Conservation (phyloP, 2,329 filamentous ascomycete genomes). For the Epichloe brachyelytri region DNA sequence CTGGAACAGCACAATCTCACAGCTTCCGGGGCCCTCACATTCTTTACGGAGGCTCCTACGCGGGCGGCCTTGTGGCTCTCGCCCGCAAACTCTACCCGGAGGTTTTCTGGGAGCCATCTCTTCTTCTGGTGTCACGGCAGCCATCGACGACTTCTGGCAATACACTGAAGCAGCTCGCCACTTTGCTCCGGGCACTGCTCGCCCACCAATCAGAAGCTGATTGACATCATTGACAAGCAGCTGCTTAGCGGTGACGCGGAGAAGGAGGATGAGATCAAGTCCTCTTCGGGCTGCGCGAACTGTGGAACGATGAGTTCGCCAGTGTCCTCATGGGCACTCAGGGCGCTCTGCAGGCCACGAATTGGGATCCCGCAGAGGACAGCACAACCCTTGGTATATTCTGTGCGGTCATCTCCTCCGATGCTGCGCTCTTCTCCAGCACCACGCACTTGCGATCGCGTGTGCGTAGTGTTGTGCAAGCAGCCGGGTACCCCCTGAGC, state of each 20-base stretch:
- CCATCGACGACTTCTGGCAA: conserved; percentile 65
- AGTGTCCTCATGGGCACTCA: conserved; percentile 28
- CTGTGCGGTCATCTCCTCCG: conserved; percentile 33
- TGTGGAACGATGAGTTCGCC: conserved; percentile 37
- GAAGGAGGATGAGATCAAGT: conserved; percentile 34
- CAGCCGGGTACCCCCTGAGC: conserved; percentile 27
- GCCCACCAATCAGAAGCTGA: conserved; percentile 44
- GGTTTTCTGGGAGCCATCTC: conserved; percentile 64
- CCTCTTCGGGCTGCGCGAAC: conserved; percentile 33
- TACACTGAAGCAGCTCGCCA: conserved; percentile 39
- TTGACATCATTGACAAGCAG: conserved; percentile 30
- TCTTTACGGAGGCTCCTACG: conserved; percentile 74
- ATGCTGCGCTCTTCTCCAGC: conserved; percentile 27
- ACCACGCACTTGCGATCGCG: conserved; percentile 22
- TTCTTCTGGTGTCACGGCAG: conserved; percentile 65
- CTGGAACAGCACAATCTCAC: conserved; percentile 55
- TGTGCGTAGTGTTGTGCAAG: conserved; percentile 26
- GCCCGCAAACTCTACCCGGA: conserved; percentile 66
- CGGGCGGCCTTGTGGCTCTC: conserved; percentile 67
- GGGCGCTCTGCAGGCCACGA: conserved; percentile 30
- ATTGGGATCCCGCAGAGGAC: conserved; percentile 40
- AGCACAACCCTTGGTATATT: conserved; percentile 30
- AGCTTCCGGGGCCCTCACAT: conserved; percentile 55
- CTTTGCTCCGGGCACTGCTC: conserved; percentile 49
- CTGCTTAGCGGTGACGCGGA: conserved; percentile 21